Conservation (phyloP, 2,329 filamentous ascomycete species). For the Colletotrichum lini region DNA sequence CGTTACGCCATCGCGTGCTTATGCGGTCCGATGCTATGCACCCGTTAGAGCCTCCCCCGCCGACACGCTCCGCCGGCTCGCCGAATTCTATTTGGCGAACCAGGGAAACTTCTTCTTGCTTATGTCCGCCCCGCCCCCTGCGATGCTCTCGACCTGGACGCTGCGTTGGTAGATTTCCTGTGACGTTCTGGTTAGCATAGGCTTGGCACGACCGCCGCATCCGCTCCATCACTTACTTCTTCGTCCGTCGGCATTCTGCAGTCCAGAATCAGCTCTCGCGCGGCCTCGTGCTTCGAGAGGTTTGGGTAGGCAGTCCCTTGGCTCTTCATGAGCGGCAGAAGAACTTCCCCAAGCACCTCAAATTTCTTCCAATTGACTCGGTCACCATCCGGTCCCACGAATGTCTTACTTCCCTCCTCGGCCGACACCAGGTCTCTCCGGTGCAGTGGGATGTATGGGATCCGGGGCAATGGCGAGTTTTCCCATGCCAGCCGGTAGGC, state of each 20-base stretch:
- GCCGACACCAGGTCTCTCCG: slow-evolving; percentile 91
- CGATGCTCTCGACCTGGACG: slow-evolving; percentile 68
- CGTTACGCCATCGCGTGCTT: slow-evolving; percentile 26
- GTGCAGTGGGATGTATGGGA: slow-evolving; percentile 93
- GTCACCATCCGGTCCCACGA: slow-evolving; percentile 80
- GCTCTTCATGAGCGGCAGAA: slow-evolving; percentile 91
- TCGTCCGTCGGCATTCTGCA: slow-evolving; percentile 87
- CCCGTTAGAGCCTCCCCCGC: slow-evolving; percentile 15
- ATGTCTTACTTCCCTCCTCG: slow-evolving; percentile 92
- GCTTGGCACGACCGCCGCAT: not conserved
- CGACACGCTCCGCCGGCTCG: slow-evolving; percentile 17
- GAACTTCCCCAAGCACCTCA: slow-evolving; percentile 92
- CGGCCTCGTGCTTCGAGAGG: slow-evolving; percentile 77
- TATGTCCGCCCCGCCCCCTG: slow-evolving; percentile 61
- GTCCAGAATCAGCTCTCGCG: slow-evolving; percentile 83
- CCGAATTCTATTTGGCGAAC: slow-evolving; percentile 66
- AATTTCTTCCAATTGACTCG: slow-evolving; percentile 99
- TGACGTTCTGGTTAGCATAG: slow-evolving; percentile 45
- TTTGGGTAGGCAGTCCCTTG: slow-evolving; percentile 87
- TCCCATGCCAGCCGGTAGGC: slow-evolving; percentile 98
- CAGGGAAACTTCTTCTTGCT: slow-evolving; percentile 77
- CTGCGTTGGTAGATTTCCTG: slow-evolving; percentile 77
- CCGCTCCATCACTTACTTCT: slow-evolving; percentile 74
- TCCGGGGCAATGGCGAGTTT: slow-evolving; percentile 89
- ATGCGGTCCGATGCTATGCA: slow-evolving; percentile 9